Evolutionary conservation across 73 alveolate species (phyloP).

Genomic region (Paramecium pentaurelia): DNA sequence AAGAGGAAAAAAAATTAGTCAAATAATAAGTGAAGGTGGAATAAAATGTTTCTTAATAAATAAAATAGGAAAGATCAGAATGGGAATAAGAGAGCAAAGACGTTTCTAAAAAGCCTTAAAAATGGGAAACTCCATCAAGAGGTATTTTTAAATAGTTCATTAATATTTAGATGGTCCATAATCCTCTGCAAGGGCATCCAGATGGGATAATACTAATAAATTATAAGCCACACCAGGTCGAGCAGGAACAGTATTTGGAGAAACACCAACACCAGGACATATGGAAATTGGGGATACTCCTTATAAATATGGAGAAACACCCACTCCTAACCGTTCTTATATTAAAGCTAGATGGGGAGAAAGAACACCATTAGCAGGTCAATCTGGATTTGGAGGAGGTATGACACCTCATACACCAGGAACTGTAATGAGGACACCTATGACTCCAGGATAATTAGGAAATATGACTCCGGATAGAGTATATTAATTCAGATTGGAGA

Average conservation of each 20-base stretch:
- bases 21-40: not conserved
- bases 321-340: slow-evolving; percentile 53
- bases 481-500: slow-evolving; percentile 72
- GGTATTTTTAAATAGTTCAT: not conserved
- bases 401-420: slow-evolving; percentile 63
- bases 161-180: slow-evolving; percentile 8
- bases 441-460: slow-evolving; percentile 45
- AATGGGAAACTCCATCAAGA: slow-evolving; percentile 31
- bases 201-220: slow-evolving; percentile 31
- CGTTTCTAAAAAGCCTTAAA: not conserved
- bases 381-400: slow-evolving; percentile 53
- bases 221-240: slow-evolving; percentile 26
- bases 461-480: slow-evolving; percentile 64
- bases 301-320: slow-evolving; percentile 58
- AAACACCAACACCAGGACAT: slow-evolving; percentile 64
- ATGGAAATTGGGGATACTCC: slow-evolving; percentile 47
- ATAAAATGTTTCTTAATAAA: not conserved
- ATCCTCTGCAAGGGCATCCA: not conserved
- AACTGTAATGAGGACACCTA: slow-evolving; percentile 28
- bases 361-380: slow-evolving; percentile 41
- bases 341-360: slow-evolving; percentile 58
- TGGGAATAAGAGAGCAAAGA: slow-evolving; percentile 8
- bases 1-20: not conserved
- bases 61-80: not conserved
- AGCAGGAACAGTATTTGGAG: slow-evolving; percentile 60